Evolutionary conservation across 2,329 filamentous ascomycete genomes (phyloP), one percentile per base, ranked within the genome.

Genomic region (Fusarium floridanum): DNA sequence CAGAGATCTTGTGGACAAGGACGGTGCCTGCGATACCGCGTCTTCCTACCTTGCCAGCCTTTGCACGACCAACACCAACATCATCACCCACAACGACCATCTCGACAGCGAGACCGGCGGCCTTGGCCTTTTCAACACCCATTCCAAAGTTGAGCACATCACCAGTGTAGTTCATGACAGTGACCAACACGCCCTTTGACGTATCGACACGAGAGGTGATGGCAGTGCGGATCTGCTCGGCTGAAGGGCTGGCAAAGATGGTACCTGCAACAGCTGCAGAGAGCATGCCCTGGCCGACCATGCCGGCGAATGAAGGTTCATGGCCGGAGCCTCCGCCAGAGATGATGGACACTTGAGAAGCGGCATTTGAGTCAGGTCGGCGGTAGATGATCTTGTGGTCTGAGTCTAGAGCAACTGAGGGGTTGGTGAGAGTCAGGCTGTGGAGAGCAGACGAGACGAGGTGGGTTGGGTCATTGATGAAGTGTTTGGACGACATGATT

Each of bases 21-120:
- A 97, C 94, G 7, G 95, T 97, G 36, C 96, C 96, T 4, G 95
- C 95, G 82, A 98, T 97, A 63, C 96, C 96, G 80, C 96, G 89
- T 61, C 96, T 87, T 1, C 96, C 96, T 17, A 98, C 96, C 82
- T 98, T 98, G n/a, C 96, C 95, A 12, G 93, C 92, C 81, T 92
- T 92, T 62, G 86, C 87, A 68, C 95, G 88, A 2, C 95, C 95
- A 55, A 98, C 95, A 50, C 95, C 95, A 4, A 95, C 95, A 82
- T 98, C 96, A 79, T 98, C 96, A 7, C 92, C 95, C 9, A 98
- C 94, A 10, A 97, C 93, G 11, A 97, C 91, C 93, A 98, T 97
- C 81, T 97, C 94, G 1, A 94, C 93, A 20, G 91, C 85, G 27
- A 95, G 84, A 0, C 95, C 95, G 0, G 91, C 90, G 2, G 95